Percentiles rank a stretch among this genome's conserved stretches.
phyloP scores from a whole-genome alignment of 306 rosid species.

The Medicago ruthenica region DNA sequence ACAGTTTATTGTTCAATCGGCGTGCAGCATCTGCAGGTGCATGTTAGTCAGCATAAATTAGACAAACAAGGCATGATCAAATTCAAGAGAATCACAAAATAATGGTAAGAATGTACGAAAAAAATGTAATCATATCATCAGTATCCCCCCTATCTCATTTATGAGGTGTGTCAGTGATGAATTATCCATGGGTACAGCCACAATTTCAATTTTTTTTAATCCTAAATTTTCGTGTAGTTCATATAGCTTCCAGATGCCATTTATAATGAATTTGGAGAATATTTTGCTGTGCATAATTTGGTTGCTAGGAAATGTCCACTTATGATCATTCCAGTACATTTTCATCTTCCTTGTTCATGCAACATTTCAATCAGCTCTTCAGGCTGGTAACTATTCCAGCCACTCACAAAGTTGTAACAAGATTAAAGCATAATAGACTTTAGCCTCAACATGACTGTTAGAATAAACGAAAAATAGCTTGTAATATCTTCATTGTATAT shows the following conservation, averaged over 20 bases:
- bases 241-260: neutral
- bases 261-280: neutral
- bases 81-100: conserved; percentile 4
- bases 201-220: neutral
- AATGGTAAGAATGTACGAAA: neutral
- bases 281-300: neutral
- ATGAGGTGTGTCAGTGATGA: neutral
- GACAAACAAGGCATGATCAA: conserved; percentile 29
- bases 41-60: conserved; percentile 34
- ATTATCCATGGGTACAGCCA: neutral
- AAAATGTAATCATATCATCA: neutral
- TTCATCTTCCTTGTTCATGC: neutral
- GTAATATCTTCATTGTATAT: neutral
- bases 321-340: neutral
- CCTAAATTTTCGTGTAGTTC: neutral
- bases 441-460: neutral
- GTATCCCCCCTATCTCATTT: neutral
- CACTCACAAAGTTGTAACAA: neutral
- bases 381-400: neutral
- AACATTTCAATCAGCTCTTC: neutral
- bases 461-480: neutral
- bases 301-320: neutral
- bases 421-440: neutral
- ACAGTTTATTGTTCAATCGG: conserved; percentile 84
- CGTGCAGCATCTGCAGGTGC: conserved; percentile 86